Evolutionary conservation across 495 filamentous ascomycete species (phyloP), one percentile per base, ranked within the genome.

Genomic region (Letharia columbiana): DNA sequence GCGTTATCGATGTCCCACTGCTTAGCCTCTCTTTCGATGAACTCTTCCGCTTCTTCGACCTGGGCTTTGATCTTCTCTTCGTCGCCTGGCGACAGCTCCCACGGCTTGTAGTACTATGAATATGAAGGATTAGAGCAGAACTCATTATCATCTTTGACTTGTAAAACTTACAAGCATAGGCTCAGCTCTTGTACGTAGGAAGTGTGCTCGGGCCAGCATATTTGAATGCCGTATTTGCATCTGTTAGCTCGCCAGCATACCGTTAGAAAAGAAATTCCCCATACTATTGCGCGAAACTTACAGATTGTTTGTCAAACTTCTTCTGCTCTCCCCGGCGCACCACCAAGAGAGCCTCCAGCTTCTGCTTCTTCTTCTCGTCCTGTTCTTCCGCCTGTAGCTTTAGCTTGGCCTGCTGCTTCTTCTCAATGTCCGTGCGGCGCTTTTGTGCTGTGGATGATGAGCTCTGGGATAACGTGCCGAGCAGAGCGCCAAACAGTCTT

Each of bases 391-490:
- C 86, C 76, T 91, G 89, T 69, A 84, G 77, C 72, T 89, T 87
- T 52, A 89, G 79, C 77, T 91, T 92, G 71, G 90, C 90, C 75
- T 92, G 87, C 74, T 94, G 90, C 72, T 89, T 89, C 72, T 86
- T 87, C 77, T 98, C 92, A 72, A 96, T 93, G 73, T 98, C 93
- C 66, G 84, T 85, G 62, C 93, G 85, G 69, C 87, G 87, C 75
- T 85, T 90, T 71, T 91, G 87, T 72, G 90, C 84, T 70, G 84
- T 80, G 58, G 81, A 78, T 45, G 73, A 82, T 70, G 84, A 83
- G 70, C 83, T 89, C 80, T 94, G 90, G 74, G 89, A 93, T 66
- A 98, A 84, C 62, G 91, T 93, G 74, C 88, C 91, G 70, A 96
- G 79, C 70, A 96, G 77, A 61, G 87, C 91, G 62, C 94, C 94